Evolutionary conservation across 805 yeast species (phyloP), one percentile per base, ranked within the genome.

Genomic region (Candida khao-thaluensis): DNA sequence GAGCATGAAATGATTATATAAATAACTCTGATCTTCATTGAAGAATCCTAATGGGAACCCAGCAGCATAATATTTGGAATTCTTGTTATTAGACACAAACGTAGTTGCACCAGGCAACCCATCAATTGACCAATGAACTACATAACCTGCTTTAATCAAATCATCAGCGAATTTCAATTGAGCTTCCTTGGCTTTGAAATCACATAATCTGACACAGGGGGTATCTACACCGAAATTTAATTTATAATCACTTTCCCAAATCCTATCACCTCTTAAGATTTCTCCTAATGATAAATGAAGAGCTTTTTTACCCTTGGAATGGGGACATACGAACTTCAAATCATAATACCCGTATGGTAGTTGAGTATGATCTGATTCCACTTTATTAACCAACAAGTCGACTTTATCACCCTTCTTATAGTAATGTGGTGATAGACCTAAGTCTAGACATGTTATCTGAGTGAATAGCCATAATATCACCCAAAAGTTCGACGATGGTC

Each of bases 61-160:
- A 3, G 93, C 79, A 4, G 88, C 83, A 51, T 88, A 88, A 60
- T 82, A 85, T 50, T 84, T 80, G 47, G 77, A 75, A 14, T 75
- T 69, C 34, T 73, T 74, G 9, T 72, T 76, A 6, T 76, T 73
- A 5, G 74, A 68, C 23, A 82, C 76, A 48, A 82, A 84, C 0
- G 95, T 83, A 0, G 96, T 87, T 1, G 95, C 91, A 6, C 93
- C 95, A 0, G 96, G 96, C 23, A 88, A 64, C 16, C 81, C 85
- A 62, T 89, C 96, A 11, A 88, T 67, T 17, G 76, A 60, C 96
- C 96, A 88, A 53, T 88, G 90, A 10, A 77, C 89, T 38, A 82
- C 81, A 51, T 88, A 88, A 2, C 85, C 85, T 38, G 80, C 65
- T 49, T 76, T 69, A 25, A 88, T 79, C 43, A 88, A 63, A 18